Base-by-base conservation (phyloP, 2,329 filamentous ascomycete species). In the Penicillium sp. region DNA sequence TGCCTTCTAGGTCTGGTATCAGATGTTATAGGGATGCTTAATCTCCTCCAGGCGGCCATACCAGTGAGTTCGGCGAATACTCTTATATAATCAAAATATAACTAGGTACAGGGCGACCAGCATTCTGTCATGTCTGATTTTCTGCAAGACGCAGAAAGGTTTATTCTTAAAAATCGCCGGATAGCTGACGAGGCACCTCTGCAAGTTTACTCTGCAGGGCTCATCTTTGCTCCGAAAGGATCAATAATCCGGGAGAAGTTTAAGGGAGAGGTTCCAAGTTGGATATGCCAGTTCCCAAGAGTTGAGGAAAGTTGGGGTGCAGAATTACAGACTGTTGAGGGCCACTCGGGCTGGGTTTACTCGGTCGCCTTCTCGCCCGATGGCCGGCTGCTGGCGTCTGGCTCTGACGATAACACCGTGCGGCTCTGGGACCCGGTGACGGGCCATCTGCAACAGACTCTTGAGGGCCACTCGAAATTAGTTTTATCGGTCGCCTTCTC, bases 181-280 rank as follows among this genome's bases (percentile, higher is more conserved):
- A 36, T 36, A 36, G 33, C 17, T 10, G 17, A 36, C 18, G 15
- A 20, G n/a, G 33, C 17, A 6, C 33, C 33, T 15, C 33, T 36
- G 8, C 33, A 36, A 36, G n/a, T 36, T 18, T 36, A 36, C 17
- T 36, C 9, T 20, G 15, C 33, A 21, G 33, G 15, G 2, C 15
- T 18, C 6, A 18, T 36, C 7, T 20, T 56, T 45, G 53, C 58
- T 15, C 70, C 69, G 20, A 43, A 34, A 40, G 44, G 2, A 8
- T 65, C 62, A 47, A 54, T 66, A 15, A 52, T 72, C 29, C 52
- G 61, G 42, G 55, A 58, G 24, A 43, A 43, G 8, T 71, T 67
- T 54, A 4, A 46, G 18, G 26, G 36, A 13, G 21, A 60, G 7
- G 33, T 64, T 6, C 54, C 60, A 6, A 18, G 36, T 23, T 63